Percentiles rank a stretch among this genome's conserved stretches.
Evolutionary conservation across 2,329 filamentous ascomycete species (phyloP).

Genomic region (Stromatinia cepivora): DNA sequence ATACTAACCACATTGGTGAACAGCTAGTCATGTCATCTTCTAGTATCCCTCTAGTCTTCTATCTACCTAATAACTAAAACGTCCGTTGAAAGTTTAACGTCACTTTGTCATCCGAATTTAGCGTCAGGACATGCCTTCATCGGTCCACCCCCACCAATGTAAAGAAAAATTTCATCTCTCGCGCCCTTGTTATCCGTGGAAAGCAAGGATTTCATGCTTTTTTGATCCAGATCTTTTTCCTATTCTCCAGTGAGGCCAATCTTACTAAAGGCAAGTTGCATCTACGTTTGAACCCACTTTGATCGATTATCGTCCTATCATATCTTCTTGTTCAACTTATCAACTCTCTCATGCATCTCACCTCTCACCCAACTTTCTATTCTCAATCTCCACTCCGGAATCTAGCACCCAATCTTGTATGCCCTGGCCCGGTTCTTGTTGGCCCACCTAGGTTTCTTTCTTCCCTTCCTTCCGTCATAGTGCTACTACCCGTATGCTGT

Average conservation of each 20-base stretch:
- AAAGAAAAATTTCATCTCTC: not conserved
- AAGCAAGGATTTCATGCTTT: constrained; percentile 16
- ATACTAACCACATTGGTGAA: not conserved
- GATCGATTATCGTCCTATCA: constrained; percentile 20
- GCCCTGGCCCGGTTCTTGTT: constrained; percentile 14
- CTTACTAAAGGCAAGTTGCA: constrained; percentile 21
- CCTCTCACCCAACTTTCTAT: constrained; percentile 16
- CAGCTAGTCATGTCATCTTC: constrained; percentile 8
- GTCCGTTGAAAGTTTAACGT: constrained; percentile 11
- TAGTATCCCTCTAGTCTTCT: not conserved
- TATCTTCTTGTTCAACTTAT: constrained; percentile 17
- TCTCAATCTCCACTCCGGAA: constrained; percentile 22
- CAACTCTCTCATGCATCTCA: constrained; percentile 17
- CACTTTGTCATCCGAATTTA: not conserved
- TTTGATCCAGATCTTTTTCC: constrained; percentile 17
- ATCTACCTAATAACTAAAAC: not conserved
- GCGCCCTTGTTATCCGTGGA: constrained; percentile 10
- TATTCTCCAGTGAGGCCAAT: constrained; percentile 17
- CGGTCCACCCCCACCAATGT: constrained; percentile 18
- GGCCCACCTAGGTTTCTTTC: constrained; percentile 12
- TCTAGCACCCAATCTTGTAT: constrained; percentile 21
- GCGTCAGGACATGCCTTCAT: constrained; percentile 14
- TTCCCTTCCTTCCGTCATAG: constrained; percentile 20
- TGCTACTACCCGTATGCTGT: constrained; percentile 16
- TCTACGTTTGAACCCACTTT: constrained; percentile 15